Evolutionary conservation across 441 rosid genomes (phyloP), one percentile per base, ranked within the genome.

Genomic region (Populus hybrid): DNA sequence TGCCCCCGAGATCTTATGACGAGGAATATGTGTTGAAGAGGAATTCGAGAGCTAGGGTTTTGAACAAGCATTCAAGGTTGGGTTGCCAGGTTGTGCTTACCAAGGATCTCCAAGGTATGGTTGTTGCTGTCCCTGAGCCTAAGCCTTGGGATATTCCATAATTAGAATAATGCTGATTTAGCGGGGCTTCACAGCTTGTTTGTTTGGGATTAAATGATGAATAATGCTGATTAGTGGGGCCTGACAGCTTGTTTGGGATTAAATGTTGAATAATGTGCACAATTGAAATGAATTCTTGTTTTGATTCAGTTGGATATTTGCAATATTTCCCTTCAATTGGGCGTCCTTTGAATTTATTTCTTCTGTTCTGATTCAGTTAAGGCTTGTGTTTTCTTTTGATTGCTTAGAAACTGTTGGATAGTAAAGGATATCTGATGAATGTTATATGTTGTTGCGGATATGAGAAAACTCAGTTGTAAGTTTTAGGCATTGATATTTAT

Each of bases 81-180:
- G 97, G 98, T 5, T 95, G 99, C 68, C 99, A 94, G 87, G 93
- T 95, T 75, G 90, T 95, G 73, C 85, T 95, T 64, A 86, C 88
- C 10, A 88, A 59, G 68, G 90, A 88, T 69, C 95, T 95, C 63
- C 89, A 94, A 89, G 97, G 97, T 84, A 95, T 95, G 99, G 97
- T 95, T 9, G 97, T 93, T n/a, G 97, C 98, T 3, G 91, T 95
- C 65, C 97, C 99, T 29, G 98, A 95, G 83, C 92, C 97, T 9
- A 95, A 88, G 84, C 97, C 99, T 24, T 95, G 97, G 98, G 99
- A 95, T 77, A 93, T 82, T 74, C 97, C 97, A 11, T 95, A 92
- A 91, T 18, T 6, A 18, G 14, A 66, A 6, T 70, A 45, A 45
- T 45, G 56, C 56, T 45, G 56, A 14, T 45, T 45, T 12, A 45